Evolutionary conservation across 2,329 filamentous ascomycete genomes (phyloP), one percentile per base, ranked within the genome.

Genomic region (Aspergillus sp.): DNA sequence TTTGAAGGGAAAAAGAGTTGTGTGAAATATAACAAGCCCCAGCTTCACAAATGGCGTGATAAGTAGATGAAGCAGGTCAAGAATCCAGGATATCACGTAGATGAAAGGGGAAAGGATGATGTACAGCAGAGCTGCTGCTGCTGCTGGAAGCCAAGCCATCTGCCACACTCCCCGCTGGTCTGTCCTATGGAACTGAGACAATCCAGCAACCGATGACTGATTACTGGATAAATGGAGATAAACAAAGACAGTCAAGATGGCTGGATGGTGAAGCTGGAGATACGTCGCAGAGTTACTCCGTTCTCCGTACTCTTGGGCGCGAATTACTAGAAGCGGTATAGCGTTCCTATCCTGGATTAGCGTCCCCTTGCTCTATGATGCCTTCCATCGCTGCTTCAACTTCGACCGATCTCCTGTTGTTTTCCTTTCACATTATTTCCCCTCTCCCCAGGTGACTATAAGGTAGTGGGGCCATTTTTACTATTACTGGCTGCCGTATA

Each of bases 41-140:
- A 81, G 58, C 52, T 74, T 64, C 52, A 75, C 67, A 37, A 82
- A 62, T 3, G 76, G 75, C 6, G 70, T 63, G 2, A 71, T 57
- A 9, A 77, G 46, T 42, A 69, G 57, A 26, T 65, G 49, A 29
- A 76, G 40, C n/a, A 67, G 53, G 32, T 35, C 31, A 43, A 53
- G 42, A 49, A 37, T 42, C 52, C 37, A 39, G 49, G 31, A 48
- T 45, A 57, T 12, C 44, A 57, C n/a, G 54, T 42, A 43, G 47
- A 41, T 32, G 34, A 48, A 4, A 33, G 44, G 43, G 47, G 42
- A 44, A 42, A 37, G 5, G 32, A 46, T 30, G 49, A 34, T 35
- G 51, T 27, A 31, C 44, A 45, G 6, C 34, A 39, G 7, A 45
- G 27, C 33, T 33, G 43, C 30, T 38, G 43, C 30, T 38, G 52